Evolutionary conservation across 2,329 filamentous ascomycete genomes (phyloP).

Genomic region (Aspergillus felis): DNA sequence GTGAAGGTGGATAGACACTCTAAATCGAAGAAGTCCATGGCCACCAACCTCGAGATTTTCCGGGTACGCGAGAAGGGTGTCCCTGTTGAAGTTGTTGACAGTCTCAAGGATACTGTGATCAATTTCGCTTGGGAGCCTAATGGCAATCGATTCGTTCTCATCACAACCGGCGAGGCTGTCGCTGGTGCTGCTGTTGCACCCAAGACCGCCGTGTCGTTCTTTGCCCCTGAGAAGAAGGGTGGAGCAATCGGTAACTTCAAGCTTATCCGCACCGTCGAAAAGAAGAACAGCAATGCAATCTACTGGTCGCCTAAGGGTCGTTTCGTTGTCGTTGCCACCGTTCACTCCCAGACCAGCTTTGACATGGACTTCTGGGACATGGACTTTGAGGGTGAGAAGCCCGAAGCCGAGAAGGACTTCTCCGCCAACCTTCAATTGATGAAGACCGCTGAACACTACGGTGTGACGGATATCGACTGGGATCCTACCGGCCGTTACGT

Average conservation of each 20-base stretch:
- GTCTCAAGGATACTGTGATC: conserved; percentile 96
- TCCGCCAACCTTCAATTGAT: conserved; percentile 93
- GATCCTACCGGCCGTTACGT: conserved; percentile 94
- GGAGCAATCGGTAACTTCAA: conserved; percentile 85
- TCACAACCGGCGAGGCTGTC: conserved; percentile 83
- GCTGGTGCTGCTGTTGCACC: conserved; percentile 76
- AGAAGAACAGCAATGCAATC: conserved; percentile 99
- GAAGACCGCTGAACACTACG: conserved; percentile 92
- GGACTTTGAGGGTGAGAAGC: conserved; percentile 96
- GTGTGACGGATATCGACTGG: conserved; percentile 97
- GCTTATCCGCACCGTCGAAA: conserved; percentile 89
- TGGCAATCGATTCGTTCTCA: conserved; percentile 94
- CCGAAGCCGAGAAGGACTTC: conserved; percentile 87
- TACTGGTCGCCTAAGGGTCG: conserved; percentile 97
- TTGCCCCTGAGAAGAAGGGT: conserved; percentile 95
- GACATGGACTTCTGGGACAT: conserved; percentile 98
- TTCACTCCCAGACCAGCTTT: conserved; percentile 87
- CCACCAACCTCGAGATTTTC: conserved; percentile 98
- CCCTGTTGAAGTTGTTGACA: conserved; percentile 95
- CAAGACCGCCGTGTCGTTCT: conserved; percentile 94
- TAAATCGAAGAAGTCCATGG: conserved; percentile 97
- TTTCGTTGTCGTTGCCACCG: conserved; percentile 90
- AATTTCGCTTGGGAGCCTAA: conserved; percentile 99
- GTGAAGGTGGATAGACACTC: conserved; percentile 99
- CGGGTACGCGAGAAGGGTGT: conserved; percentile 96